Conservation (phyloP, 139 green algal species). For the Chlorella vulgaris region DNA sequence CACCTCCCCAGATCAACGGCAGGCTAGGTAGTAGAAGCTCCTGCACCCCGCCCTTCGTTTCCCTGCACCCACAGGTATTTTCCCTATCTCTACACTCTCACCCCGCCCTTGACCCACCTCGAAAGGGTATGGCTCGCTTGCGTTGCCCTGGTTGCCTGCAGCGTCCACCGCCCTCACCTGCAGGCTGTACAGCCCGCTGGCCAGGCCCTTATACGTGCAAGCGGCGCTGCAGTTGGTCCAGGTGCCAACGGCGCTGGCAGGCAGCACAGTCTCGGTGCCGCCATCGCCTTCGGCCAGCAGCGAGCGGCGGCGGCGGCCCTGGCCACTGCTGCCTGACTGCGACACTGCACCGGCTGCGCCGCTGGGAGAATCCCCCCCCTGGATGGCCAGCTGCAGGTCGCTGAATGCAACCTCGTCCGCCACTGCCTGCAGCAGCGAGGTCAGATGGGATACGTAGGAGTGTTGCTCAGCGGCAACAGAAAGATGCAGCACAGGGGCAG, state of each 20-base stretch:
- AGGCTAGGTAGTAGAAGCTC: too few relatives aligned
- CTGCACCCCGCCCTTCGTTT: too few relatives aligned
- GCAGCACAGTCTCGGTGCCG: neutral
- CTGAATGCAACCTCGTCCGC: neutral
- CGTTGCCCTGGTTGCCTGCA: conserved; percentile 49
- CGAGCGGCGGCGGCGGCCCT: neutral
- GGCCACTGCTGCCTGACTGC: neutral
- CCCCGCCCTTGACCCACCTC: conserved; percentile 2
- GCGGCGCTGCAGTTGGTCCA: conserved; percentile 38
- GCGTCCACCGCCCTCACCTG: conserved; percentile 38
- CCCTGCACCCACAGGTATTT: neutral
- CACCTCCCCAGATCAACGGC: too few relatives aligned
- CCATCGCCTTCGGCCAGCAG: neutral
- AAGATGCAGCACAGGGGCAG: too few relatives aligned
- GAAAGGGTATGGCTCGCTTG: conserved; percentile 32
- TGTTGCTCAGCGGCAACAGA: neutral
- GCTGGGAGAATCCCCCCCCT: neutral
- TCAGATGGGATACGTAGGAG: neutral
- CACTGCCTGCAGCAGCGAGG: neutral
- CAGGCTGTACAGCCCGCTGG: conserved; percentile 39
- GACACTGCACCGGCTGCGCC: neutral
- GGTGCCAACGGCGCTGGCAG: conserved; percentile 8
- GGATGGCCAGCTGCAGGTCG: neutral
- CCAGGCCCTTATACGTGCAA: conserved; percentile 33
- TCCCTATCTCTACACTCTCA: neutral